Conservation (phyloP, 1,139 yeast species). For the Suhomyces yuchorum region DNA sequence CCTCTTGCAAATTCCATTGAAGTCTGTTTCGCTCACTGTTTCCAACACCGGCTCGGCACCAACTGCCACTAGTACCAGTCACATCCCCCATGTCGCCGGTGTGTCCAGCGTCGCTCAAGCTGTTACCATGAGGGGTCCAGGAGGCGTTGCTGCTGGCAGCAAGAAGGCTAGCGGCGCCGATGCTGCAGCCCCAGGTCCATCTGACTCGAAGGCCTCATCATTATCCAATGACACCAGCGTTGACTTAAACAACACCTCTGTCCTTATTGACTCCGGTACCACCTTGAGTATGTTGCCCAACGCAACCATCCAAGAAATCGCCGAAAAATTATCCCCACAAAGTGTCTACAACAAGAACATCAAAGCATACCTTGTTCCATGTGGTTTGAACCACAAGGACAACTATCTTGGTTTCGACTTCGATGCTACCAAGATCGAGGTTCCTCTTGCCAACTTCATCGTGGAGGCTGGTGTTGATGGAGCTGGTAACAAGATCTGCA, state of each 20-base stretch:
- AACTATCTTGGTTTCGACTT: conserved; percentile 32
- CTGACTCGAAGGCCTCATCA: background rate
- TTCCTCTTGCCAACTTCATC: conserved; percentile 29
- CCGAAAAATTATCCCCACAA: conserved; percentile 20
- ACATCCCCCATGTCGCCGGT: conserved; percentile 10
- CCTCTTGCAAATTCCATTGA: conserved; percentile 28
- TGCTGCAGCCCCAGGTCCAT: background rate
- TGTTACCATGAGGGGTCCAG: background rate
- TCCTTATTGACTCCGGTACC: conserved; percentile 45
- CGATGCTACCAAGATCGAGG: conserved; percentile 24
- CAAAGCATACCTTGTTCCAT: conserved; percentile 31
- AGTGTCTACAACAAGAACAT: conserved; percentile 20
- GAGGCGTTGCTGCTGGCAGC: background rate
- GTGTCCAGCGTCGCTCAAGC: background rate
- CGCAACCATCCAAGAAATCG: conserved; percentile 19
- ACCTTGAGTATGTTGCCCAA: conserved; percentile 35
- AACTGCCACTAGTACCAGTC: conserved; percentile 9
- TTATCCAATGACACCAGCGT: conserved; percentile 5
- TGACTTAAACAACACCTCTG: conserved; percentile 21
- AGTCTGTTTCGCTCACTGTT: conserved; percentile 16
- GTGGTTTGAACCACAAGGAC: conserved; percentile 29
- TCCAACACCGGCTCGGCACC: conserved; percentile 5
- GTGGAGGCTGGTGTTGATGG: conserved; percentile 19
- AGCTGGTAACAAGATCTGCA: conserved; percentile 16
- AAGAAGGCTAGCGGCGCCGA: background rate